Percentiles rank a stretch among this genome's conserved stretches.
phyloP scores from a whole-genome alignment of 1,284 basidiomycete genomes.

The Cryptococcus sp. region DNA sequence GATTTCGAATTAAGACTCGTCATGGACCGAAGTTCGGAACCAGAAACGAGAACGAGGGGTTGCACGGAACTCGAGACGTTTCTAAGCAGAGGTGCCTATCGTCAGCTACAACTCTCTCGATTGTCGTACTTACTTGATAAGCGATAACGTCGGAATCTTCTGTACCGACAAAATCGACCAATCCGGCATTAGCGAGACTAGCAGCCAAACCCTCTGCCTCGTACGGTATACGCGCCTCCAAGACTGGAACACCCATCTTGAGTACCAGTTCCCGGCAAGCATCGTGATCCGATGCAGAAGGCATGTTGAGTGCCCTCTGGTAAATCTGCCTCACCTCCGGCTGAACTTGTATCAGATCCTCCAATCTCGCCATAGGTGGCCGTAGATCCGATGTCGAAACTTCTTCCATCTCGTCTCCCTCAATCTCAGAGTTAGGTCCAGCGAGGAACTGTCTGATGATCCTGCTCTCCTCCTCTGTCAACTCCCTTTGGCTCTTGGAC shows the following conservation, averaged over 20 bases:
- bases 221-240: slow-evolving; percentile 61
- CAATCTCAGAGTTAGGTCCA: not conserved
- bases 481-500: slow-evolving; percentile 27
- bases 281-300: slow-evolving; percentile 31
- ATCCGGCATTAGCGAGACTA: slow-evolving; percentile 63
- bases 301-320: slow-evolving; percentile 28
- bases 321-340: slow-evolving; percentile 22
- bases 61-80: slow-evolving; percentile 60
- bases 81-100: slow-evolving; percentile 65
- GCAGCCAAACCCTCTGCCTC: slow-evolving; percentile 81
- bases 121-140: slow-evolving; percentile 25
- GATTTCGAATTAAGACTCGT: slow-evolving; percentile 53
- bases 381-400: not conserved
- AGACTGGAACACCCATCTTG: slow-evolving; percentile 71
- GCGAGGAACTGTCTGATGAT: slow-evolving; percentile 19
- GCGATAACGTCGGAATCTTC: slow-evolving; percentile 64
- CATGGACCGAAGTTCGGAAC: slow-evolving; percentile 55
- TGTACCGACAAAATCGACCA: slow-evolving; percentile 77
- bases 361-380: slow-evolving; percentile 7
- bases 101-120: not conserved
- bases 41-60: slow-evolving; percentile 63
- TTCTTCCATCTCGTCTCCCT: too few species aligned
- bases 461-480: slow-evolving; percentile 33
- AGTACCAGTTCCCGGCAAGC: slow-evolving; percentile 52
- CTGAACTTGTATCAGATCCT: slow-evolving; percentile 12